Evolutionary conservation across 179 eudicot genomes (phyloP).

Genomic region (Pouteria campechiana): DNA sequence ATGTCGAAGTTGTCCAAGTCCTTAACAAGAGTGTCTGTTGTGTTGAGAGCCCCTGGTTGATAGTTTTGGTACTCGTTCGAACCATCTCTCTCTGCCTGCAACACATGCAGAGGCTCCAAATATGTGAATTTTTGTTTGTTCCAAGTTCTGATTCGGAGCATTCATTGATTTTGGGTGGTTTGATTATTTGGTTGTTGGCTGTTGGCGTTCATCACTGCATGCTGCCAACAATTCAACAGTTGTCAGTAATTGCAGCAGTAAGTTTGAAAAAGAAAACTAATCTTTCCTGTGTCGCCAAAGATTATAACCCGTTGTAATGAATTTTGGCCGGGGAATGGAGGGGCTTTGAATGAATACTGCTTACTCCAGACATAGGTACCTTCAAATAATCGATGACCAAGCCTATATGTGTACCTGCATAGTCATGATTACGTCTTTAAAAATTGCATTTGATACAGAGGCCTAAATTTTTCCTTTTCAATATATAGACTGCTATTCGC

Average conservation of each 20-base stretch:
- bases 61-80: conserved; percentile 72
- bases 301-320: conserved; percentile 64
- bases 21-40: conserved; percentile 63
- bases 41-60: conserved; percentile 80
- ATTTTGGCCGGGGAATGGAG: conserved; percentile 83
- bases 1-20: conserved; percentile 62
- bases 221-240: neutral
- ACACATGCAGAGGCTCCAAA: neutral
- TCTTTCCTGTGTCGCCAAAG: conserved; percentile 95
- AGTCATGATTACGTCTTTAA: neutral
- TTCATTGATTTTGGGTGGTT: no score
- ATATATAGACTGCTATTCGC: no score
- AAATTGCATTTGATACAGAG: neutral
- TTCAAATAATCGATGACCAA: conserved; percentile 49
- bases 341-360: conserved; percentile 46
- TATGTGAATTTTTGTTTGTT: no score
- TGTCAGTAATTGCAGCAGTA: neutral
- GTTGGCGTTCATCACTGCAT: neutral
- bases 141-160: no score
- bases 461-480: no score
- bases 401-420: conserved; percentile 51
- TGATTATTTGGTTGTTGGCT: no score
- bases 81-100: conserved; percentile 82
- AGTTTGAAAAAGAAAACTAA: conserved; percentile 3
- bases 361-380: conserved; percentile 65